phyloP scores from a whole-genome alignment of 371 early-diverging fungal genomes.

The Dichotomocladium elegans region DNA sequence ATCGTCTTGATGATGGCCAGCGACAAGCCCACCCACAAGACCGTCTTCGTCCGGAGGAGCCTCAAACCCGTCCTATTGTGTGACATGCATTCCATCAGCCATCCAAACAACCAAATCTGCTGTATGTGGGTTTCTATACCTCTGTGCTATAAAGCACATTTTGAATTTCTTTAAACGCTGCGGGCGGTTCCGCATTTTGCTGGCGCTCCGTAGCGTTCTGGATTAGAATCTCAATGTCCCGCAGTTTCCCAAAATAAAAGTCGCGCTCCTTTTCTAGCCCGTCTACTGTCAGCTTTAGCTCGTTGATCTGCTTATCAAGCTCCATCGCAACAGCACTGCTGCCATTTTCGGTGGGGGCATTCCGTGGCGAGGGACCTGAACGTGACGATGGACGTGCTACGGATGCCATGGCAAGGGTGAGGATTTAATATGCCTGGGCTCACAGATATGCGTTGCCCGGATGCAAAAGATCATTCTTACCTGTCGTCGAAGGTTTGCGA shows the following conservation, averaged over 20 bases:
- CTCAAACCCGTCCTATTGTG: constrained; percentile 36
- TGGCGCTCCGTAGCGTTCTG: constrained; percentile 54
- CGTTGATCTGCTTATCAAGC: constrained; percentile 56
- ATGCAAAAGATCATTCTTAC: too few species aligned
- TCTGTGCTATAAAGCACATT: constrained; percentile 84
- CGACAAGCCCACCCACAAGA: constrained; percentile 4
- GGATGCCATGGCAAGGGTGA: too few species aligned
- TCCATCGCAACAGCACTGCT: constrained; percentile 17
- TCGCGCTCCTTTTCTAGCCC: constrained; percentile 92
- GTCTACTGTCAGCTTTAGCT: constrained; percentile 73
- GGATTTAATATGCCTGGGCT: too few species aligned
- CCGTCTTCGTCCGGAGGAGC: constrained; percentile 33
- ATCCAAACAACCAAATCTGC: neutral
- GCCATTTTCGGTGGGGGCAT: constrained; percentile 2
- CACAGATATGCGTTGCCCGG: too few species aligned
- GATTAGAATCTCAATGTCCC: constrained; percentile 87
- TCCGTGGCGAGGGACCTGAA: too few species aligned
- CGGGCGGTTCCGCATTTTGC: constrained; percentile 10
- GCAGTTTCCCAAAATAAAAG: constrained; percentile 88
- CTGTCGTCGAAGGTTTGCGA: too few species aligned
- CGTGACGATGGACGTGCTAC: too few species aligned
- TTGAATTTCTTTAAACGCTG: constrained; percentile 72
- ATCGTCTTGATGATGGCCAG: constrained; percentile 17
- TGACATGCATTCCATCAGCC: neutral
- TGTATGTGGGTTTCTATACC: constrained; percentile 6